Base-by-base conservation (phyloP, 352 stramenopile genomes). In the Phytophthora tentaculata region DNA sequence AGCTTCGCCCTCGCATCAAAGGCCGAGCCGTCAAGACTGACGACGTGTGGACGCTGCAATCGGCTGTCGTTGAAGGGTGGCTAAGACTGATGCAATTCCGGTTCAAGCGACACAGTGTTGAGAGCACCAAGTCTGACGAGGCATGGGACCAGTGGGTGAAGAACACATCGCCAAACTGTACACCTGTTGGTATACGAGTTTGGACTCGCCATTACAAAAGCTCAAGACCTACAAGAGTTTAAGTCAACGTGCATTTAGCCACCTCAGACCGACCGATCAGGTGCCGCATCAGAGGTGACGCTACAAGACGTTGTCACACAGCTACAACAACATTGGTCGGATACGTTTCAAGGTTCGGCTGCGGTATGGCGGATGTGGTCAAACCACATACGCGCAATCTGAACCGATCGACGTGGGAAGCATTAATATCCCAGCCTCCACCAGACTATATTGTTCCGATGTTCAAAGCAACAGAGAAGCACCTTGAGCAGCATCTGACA, bases 1-100 rank as follows among this genome's bases (percentile, higher is more conserved):
- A 48, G n/a, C 41, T 48, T 23, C 8, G 16, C 5, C 3, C 41
- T 14, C 5, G 41, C 22, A 48, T 48, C 16, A 48, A 50, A 16
- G 44, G 44, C 2, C 20, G 35, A 59, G 63, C 49, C 5, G 49
- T 56, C 6, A 66, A 71, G 49, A 35, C 28, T 3, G 63, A 71
- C 22, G 49, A 55, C 2, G 3, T 17, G 6, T 55, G 26, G 63
- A 43, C 55, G 2, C 20, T 50, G 5, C 32, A 61, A 6, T 10
- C 23, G 20, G 17, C 54, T n/a, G 14, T 26, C 22, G 7, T 48
- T 3, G 44, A 17, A 1, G 28, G 58, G 7, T 73, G 66, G 59
- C 0, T 14, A 8, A 51, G 14, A 22, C 13, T 62, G 41, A 69
- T 73, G 59, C 64, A 67, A 28, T 73, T 69, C 17, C 56, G 57